These are phyloP conservation scores for Grigorovia transvaalensis DNA, from an alignment of 805 yeast species.

Conservation along the genomic window DNA sequence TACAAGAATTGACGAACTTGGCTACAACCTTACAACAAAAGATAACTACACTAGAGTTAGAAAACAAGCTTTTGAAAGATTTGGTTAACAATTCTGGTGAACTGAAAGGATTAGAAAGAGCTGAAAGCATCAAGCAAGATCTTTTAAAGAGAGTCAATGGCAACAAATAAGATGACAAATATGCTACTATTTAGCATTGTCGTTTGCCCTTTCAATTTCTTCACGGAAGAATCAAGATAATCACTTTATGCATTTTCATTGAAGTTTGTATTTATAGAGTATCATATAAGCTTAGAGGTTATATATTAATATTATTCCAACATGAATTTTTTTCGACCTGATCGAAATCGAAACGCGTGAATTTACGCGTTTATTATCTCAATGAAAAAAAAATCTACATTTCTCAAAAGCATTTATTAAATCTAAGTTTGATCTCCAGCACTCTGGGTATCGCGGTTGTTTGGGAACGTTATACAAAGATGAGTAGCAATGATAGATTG, in stretches of 20 bases:
- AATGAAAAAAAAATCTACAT: not conserved
- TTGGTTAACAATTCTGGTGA: conserved; percentile 37
- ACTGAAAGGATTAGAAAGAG: conserved; percentile 39
- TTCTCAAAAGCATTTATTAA: not conserved
- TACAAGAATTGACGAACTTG: conserved; percentile 61
- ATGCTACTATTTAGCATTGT: not conserved
- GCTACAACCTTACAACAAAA: conserved; percentile 58
- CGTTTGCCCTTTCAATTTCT: not conserved
- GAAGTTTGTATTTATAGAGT: not conserved
- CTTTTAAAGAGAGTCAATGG: not conserved
- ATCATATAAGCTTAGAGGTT: not conserved
- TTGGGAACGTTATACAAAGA: conserved; percentile 5
- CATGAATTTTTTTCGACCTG: not conserved
- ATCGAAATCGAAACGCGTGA: not conserved
- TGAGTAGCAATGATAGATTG: conserved; percentile 38
- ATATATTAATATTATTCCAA: not conserved
- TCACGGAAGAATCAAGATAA: not conserved
- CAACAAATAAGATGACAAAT: not conserved
- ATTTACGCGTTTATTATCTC: not conserved
- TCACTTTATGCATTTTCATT: not conserved
- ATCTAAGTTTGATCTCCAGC: not conserved
- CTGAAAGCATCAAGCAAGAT: conserved; percentile 11
- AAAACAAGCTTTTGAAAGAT: conserved; percentile 73
- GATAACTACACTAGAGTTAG: conserved; percentile 83
- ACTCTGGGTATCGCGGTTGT: not conserved